Conservation (phyloP, 1,284 basidiomycete genomes). For the Phellopilus nigrolimitatus region DNA sequence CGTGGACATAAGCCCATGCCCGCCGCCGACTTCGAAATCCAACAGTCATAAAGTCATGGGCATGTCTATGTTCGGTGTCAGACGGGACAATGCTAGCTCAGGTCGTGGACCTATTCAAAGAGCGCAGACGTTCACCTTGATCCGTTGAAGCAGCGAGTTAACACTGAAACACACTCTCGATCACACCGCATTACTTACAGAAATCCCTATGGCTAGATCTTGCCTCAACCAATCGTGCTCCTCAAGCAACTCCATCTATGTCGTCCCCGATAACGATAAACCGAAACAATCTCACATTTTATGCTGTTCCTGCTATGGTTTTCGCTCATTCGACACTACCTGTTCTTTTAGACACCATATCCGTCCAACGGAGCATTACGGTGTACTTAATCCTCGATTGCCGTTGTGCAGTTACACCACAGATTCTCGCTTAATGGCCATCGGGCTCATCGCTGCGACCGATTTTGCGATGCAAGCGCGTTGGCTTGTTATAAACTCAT, state of each 20-base stretch:
- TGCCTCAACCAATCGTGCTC: background rate
- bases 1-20: conserved; percentile 76
- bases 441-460: background rate
- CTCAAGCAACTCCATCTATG: background rate
- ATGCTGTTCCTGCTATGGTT: conserved; percentile 1
- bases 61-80: conserved; percentile 16
- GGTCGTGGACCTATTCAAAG: conserved; percentile 14
- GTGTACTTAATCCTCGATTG: conserved; percentile 7
- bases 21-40: conserved; percentile 45
- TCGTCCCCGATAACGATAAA: background rate
- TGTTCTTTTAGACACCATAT: background rate
- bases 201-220: too few relatives aligned
- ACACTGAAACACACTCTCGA: too few relatives aligned
- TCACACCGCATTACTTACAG: too few relatives aligned
- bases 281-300: conserved; percentile 5
- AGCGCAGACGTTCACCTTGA: conserved; percentile 17
- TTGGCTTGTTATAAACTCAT: background rate
- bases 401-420: background rate
- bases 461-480: background rate
- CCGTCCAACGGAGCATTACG: background rate
- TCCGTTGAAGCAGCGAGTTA: conserved; percentile 10
- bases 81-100: conserved; percentile 1
- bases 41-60: conserved; percentile 2
- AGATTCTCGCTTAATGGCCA: background rate
- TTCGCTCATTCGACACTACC: conserved; percentile 2